Base-by-base conservation (phyloP, 208 protist genomes). In the Crithidia thermophila region DNA sequence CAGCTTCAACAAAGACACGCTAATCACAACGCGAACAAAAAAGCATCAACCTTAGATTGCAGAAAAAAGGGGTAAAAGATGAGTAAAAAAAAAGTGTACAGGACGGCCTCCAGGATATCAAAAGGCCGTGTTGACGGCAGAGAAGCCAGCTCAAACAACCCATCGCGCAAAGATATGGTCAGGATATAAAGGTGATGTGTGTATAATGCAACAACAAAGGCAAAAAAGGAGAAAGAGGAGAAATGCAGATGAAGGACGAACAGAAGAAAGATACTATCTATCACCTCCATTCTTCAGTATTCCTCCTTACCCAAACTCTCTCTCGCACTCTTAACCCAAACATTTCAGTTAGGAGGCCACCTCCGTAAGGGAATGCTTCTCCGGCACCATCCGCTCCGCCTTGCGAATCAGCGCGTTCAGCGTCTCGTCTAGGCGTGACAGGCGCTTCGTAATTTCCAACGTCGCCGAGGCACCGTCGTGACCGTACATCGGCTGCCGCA, bases 351-450 rank as follows among this genome's bases (percentile, higher is more conserved):
- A 81, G 31, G 75, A 72, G 20, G 34, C 69, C 20, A 81, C 60
- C 45, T 75, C 75, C 0, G 75, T 76, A 8, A 43, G 40, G 25
- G 64, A 76, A 21, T 27, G 23, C 14, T 21, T 39, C 18, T 14
- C 40, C 30, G 45, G 53, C 8, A 56, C 52, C 56, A 82, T 63
- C 9, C 60, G 71, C 49, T 77, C 71, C 4, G 72, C 57, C 36
- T 82, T 78, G 31, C 61, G 59, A 23, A 77, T 69, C 21, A 82
- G 52, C 52, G 52, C 47, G 61, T 73, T 75, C 34, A 82, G 43
- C 11, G 52, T 64, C 30, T 55, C 51, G 28, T 82, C 71, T 18
- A 82, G 61, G 31, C 47, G 47, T 2, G 43, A 27, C 5, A 82
- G 65, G 18, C 62, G 72, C 21, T 34, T n/a, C 10, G 58, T 67